Base-by-base conservation (phyloP, 2,329 filamentous ascomycete species). In the Trichoderma asperellum region DNA sequence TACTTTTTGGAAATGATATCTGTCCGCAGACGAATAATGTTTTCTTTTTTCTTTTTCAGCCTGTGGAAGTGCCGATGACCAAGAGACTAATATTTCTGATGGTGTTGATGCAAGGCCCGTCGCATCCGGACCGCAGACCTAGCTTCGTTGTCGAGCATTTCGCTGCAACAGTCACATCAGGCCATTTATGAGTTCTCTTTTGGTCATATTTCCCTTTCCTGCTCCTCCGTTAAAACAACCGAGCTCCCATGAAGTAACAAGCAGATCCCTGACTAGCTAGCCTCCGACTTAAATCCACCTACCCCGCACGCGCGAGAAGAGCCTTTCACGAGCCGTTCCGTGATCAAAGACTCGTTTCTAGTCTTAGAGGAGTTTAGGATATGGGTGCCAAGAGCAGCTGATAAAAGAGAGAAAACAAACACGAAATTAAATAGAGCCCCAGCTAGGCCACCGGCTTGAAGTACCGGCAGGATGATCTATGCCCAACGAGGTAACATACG, bases 81-180 rank as follows among this genome's bases (percentile, higher is more conserved):
- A 21, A 7, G 24, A 24, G 10, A 37, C 5, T 1, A 18, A 7
- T 37, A 5, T 53, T 63, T 24, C 16, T 43, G 10, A 16, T 8
- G 21, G 49, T 49, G 37, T 53, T 21, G 37, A 29, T 35, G 47
- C 47, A 49, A 47, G 21, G 11, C 11, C 35, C 62, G 52, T 65
- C 35, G 62, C 37, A 47, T 43, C 62, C 62, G 62, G 62, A 4
- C 62, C 21, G 52, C 35, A 52, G 49, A 32, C n/a, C 14, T 60
- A 14, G 21, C 16, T 24, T 24, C 35, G 18, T 7, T 32, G 21
- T 18, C 32, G 8, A n/a, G 5, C n/a, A 29, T 1, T 24, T 29
- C 6, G 5, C 47, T 24, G 47, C 2, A 24, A 21, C 47, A 24
- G 47, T 63, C 32, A 63, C 21, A 21, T 24, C 49, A 55, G 10